phyloP scores from a whole-genome alignment of 257 asterid genomes.

The Plantago major region DNA sequence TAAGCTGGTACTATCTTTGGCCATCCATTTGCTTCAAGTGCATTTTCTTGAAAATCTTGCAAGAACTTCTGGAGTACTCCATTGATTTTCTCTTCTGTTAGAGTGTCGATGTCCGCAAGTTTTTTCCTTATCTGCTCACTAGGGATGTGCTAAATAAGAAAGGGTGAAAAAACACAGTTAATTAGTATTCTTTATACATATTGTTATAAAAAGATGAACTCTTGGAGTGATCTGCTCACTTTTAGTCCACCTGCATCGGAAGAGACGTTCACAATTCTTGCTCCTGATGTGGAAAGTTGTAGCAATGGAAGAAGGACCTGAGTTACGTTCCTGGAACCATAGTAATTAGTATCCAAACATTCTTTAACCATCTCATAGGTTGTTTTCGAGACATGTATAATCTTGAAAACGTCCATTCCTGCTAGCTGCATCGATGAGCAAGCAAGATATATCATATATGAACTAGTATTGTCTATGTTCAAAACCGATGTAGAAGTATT shows the following conservation, averaged over 20 bases:
- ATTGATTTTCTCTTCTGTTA: too few species aligned
- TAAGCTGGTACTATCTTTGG: conserved; percentile 74
- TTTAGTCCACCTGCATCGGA: conserved; percentile 63
- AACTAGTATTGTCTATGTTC: too few species aligned
- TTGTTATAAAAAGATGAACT: too few species aligned
- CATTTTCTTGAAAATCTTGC: conserved; percentile 37
- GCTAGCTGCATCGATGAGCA: conserved; percentile 46
- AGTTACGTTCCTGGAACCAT: conserved; percentile 67
- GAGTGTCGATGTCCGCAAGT: too few species aligned
- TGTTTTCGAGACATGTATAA: conserved; percentile 34
- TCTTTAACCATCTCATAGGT: conserved; percentile 29
- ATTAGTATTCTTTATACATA: too few species aligned
- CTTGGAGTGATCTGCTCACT: conserved; percentile 33
- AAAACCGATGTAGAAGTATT: too few species aligned
- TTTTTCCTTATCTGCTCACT: too few species aligned
- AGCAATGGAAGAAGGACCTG: conserved; percentile 72
- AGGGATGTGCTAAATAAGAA: too few species aligned
- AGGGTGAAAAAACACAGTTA: too few species aligned
- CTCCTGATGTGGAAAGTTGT: conserved; percentile 51
- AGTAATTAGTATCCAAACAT: conserved; percentile 67
- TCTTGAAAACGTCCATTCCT: conserved; percentile 49
- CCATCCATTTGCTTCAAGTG: conserved; percentile 66
- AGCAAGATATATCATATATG: not conserved
- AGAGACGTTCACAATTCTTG: conserved; percentile 66
- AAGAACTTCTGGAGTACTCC: conserved; percentile 27